Evolutionary conservation across 1,284 basidiomycete species (phyloP).

Genomic region (Trichosporon asahii): DNA sequence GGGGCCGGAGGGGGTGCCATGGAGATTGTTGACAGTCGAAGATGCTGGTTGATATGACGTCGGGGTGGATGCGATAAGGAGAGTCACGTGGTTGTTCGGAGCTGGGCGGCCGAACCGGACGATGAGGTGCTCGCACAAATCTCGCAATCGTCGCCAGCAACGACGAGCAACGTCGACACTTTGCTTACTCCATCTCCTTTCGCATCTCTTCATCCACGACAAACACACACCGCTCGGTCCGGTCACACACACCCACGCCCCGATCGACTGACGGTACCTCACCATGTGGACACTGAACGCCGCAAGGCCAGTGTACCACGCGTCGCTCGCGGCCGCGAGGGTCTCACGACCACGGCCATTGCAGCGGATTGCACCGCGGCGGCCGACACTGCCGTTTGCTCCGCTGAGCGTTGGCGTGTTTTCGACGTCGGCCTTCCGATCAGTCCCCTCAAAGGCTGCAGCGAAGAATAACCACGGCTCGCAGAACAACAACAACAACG

Average conservation of each 20-base stretch:
- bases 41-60: background rate
- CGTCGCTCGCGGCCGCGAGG: background rate
- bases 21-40: background rate
- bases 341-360: background rate
- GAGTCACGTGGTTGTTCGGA: background rate
- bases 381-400: background rate
- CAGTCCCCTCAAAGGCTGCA: background rate
- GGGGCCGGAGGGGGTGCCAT: conserved; percentile 55
- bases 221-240: background rate
- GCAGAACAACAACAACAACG: background rate
- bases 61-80: background rate
- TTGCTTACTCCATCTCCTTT: background rate
- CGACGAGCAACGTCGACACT: background rate
- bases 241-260: background rate
- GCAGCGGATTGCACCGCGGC: background rate
- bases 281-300: conserved; percentile 4
- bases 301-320: conserved; percentile 8
- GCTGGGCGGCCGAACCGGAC: background rate
- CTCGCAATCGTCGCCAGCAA: background rate
- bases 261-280: background rate
- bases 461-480: background rate
- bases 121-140: conserved; percentile 10
- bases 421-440: background rate
- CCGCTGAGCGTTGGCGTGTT: conserved; percentile 9
- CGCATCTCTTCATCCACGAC: background rate